Base-by-base conservation (phyloP, 2,329 filamentous ascomycete species). In the Microdochium bolleyi region DNA sequence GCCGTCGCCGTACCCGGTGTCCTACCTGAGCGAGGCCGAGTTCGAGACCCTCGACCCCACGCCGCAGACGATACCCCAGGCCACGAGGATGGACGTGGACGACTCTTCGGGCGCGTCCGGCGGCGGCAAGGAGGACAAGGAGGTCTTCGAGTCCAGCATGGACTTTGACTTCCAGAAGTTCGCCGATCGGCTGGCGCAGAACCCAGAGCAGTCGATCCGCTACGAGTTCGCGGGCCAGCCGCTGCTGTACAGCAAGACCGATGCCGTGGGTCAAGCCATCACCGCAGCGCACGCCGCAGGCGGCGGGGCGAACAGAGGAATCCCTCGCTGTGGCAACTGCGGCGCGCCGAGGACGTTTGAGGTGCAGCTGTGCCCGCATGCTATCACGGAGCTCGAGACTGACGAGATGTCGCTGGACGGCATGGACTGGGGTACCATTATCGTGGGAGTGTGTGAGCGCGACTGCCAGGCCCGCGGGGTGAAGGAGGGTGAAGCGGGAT, bases 351-450 rank as follows among this genome's bases (percentile, higher is more conserved):
- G 92, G 57, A 83, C 87, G 14, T 97, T 97, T 67, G 94, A 99
- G 76, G 77, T 96, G 54, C 94, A 99, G 75, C 74, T 99, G 58
- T 92, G 87, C 59, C 94, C 94, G 41, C 88, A 95, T 65, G 86
- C 91, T 2, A 99, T 99, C 62, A 83, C 84, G 27, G 88, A 95
- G 74, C 74, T 97, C 52, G 94, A 97, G 73, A 84, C 80, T 2
- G 88, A 92, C 44, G 84, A 87, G 53, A 67, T 84, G 60, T 81
- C 80, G 38, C 63, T 86, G 21, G 79, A 95, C 74, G 94, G 92
- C 0, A 99, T 99, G 94, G 94, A 99, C 63, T 99, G 94, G 94
- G 92, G 92, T 0, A 97, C 91, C 1, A 80, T 99, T 9, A 83
- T 99, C 54, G 75, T 97, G 37, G 91, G 84, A 0, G 90, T 95